Evolutionary conservation across 2,329 filamentous ascomycete species (phyloP), one percentile per base, ranked within the genome.

Genomic region (Alternaria triticimaculans): DNA sequence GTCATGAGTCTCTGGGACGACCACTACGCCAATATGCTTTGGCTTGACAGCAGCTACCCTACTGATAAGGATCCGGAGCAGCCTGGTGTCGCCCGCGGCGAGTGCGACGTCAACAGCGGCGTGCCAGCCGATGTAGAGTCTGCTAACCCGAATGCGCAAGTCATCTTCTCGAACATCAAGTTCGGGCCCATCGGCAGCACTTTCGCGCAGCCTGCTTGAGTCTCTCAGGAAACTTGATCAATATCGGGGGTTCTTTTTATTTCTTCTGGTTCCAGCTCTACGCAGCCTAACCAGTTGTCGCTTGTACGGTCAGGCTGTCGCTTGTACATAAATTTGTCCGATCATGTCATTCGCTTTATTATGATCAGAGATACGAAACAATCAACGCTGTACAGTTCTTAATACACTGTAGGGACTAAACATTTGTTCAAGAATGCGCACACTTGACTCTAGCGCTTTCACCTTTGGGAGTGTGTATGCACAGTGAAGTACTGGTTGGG

Each of bases 21-120:
- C 77, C 86, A 91, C 80, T 80, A 86, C 67, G 80, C 86, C 71
- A 85, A 90, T 78, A 92, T 92, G 89, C 85, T 90, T 72, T 93
- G 91, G 90, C 86, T 93, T 66, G 90, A 93, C 81, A 86, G 85
- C 67, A 86, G 81, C 72, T 90, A 87, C 80, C 89, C 89, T n/a
- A 80, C 82, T 51, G 73, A 77, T 53, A 67, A 58, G 41, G 72
- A 77, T 43, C 49, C 67, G 6, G 70, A 57, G 21, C 60, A 66
- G 55, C 76, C 76, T 44, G 78, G 78, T 60, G 70, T 74, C n/a
- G 72, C 66, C 11, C 71, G 78, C 41, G 78, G 78, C 5, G 70
- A 68, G 14, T 75, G 72, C 30, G 61, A 58, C 5, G 71, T 61
- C 30, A 66, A 62, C 8, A 68, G 68, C 21, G 78, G 78, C 15